A percentile compares a stretch with the other conserved stretches of the same genome.
phyloP scores from a whole-genome alignment of 2,329 filamentous ascomycete genomes.

The Aspergillus intermedius region DNA sequence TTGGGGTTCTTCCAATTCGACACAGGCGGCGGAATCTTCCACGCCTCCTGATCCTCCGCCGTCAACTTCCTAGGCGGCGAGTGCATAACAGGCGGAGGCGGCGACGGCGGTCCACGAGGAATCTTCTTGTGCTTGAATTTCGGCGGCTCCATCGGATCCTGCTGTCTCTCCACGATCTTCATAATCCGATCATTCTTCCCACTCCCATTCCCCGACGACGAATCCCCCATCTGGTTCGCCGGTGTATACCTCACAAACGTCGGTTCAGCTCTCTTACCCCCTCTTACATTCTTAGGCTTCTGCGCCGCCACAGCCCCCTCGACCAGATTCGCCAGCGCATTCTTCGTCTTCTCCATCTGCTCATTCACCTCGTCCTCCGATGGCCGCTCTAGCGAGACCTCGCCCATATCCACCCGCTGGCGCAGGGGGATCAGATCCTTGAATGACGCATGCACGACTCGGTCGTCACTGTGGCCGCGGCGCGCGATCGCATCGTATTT shows the following conservation, averaged over 20 bases:
- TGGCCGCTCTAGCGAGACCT: conserved; percentile 79
- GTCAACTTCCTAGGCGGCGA: conserved; percentile 92
- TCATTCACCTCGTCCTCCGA: conserved; percentile 76
- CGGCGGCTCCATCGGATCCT: conserved; percentile 92
- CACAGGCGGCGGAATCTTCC: conserved; percentile 84
- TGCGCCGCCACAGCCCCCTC: conserved; percentile 82
- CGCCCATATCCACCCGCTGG: conserved; percentile 86
- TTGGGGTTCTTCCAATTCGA: conserved; percentile 99
- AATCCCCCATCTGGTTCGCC: conserved; percentile 92
- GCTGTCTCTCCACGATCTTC: conserved; percentile 93
- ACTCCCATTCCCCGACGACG: conserved; percentile 60
- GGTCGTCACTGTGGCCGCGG: conserved; percentile 74
- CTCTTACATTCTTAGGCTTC: conserved; percentile 90
- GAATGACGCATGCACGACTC: conserved; percentile 90
- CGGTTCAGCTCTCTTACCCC: conserved; percentile 70
- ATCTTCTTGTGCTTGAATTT: conserved; percentile 99
- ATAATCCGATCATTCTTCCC: conserved; percentile 93
- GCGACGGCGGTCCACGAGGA: conserved; percentile 81
- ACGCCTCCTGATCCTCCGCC: conserved; percentile 93
- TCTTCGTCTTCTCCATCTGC: conserved; percentile 81
- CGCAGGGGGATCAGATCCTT: conserved; percentile 92
- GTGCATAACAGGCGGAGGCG: conserved; percentile 89
- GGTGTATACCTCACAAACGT: conserved; percentile 96
- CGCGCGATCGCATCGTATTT: conserved; percentile 94
- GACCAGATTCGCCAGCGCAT: conserved; percentile 74